Conservation (phyloP, 2,329 filamentous ascomycete species). For the Claviceps cyperi region DNA sequence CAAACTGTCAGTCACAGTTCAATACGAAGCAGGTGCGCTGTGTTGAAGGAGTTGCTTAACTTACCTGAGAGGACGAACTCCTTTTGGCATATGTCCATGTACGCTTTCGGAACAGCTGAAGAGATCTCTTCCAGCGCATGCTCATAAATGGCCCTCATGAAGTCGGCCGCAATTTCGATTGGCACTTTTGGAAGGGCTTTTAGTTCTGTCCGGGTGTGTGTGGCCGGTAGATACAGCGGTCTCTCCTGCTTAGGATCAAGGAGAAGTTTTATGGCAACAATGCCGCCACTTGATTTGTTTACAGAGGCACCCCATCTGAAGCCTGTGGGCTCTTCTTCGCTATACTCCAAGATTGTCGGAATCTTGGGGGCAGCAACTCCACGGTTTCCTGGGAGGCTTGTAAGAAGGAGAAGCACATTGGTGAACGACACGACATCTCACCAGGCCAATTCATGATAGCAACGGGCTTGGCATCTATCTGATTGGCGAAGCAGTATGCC, state of each 20-base stretch:
- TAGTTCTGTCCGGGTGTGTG: neutral
- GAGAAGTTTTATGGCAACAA: slow-evolving; percentile 10
- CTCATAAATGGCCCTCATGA: slow-evolving; percentile 8
- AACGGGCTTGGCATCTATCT: slow-evolving; percentile 17
- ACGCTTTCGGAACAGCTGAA: slow-evolving; percentile 7
- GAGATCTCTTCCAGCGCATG: slow-evolving; percentile 23
- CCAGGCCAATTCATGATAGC: slow-evolving; percentile 13
- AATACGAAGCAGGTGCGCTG: neutral
- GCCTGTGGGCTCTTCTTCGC: slow-evolving; percentile 23
- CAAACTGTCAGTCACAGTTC: neutral
- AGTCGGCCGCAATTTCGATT: slow-evolving; percentile 8
- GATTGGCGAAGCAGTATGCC: slow-evolving; percentile 21
- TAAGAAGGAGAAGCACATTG: slow-evolving; percentile 26
- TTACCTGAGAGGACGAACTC: slow-evolving; percentile 29
- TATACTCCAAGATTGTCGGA: slow-evolving; percentile 10
- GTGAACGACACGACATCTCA: slow-evolving; percentile 2
- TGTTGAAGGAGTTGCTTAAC: too few relatives aligned
- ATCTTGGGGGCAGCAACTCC: slow-evolving; percentile 22
- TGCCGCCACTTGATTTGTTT: slow-evolving; percentile 1
- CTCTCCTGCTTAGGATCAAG: slow-evolving; percentile 8
- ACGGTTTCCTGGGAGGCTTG: slow-evolving; percentile 29
- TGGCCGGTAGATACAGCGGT: slow-evolving; percentile 6
- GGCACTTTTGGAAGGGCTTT: slow-evolving; percentile 8
- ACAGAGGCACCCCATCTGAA: slow-evolving; percentile 16
- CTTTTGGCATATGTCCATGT: slow-evolving; percentile 7